Evolutionary conservation across 2,329 filamentous ascomycete species (phyloP), one percentile per base, ranked within the genome.

Genomic region (Salinomyces thailandicus): DNA sequence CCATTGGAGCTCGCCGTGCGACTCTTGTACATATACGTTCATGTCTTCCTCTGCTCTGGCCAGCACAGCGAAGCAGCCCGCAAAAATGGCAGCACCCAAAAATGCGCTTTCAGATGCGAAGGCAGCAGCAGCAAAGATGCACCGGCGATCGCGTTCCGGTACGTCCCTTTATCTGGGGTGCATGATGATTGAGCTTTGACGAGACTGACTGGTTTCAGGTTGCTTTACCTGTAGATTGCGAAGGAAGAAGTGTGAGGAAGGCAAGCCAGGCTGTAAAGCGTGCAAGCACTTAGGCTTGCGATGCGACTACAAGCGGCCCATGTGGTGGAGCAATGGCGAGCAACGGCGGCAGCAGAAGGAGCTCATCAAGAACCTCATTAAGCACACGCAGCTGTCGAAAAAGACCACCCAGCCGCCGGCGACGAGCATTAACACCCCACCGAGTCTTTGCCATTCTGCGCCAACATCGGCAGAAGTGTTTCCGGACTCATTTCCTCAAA

Each of bases 321-420:
- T 84, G 65, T 98, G 91, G 91, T 98, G 91, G 91, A 83, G 81
- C 64, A 95, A 91, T 70, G 82, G 83, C 55, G 86, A 94, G 46
- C 77, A 82, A 55, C 74, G 91, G 50, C 77, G 81, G 52, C 68
- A 79, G 38, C 85, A 95, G 61, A 98, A 96, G 67, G 91, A 96
- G 58, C 69, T 80, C 50, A 93, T 98, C 72, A 98, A 98, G 73
- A 81, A 82, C 63, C 85, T 89, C 62, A 96, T 98, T 71, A 95
- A 94, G 76, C 77, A 81, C 59, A 96, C 91, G 59, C 96, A 96
- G 74, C 72, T 93, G 49, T 79, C 79, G 17, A 89, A 95, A 65
- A 94, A 94, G 75, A 71, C 75, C 35, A 71, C 77, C 35, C 64
- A 71, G 35, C 62, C 47, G 61, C 65, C 50, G 27, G 7, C 33